Evolutionary conservation across 306 rosid species (phyloP), one percentile per base, ranked within the genome.

Genomic region (Quillaja saponaria): DNA sequence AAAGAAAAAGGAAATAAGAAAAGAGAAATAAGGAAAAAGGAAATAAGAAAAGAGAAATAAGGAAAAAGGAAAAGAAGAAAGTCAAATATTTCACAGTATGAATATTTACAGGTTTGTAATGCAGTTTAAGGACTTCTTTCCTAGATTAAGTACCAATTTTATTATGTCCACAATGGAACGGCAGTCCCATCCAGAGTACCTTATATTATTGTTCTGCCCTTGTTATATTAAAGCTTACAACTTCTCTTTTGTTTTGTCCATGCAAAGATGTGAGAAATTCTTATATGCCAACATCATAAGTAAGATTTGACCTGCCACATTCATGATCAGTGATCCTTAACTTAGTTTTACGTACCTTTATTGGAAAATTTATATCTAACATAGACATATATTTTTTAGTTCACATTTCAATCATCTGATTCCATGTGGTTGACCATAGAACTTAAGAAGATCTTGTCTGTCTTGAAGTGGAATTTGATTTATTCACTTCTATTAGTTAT

Each of bases 381-480:
- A 25, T 25, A 1, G 31, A 25, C 31, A 25, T 4, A 25, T 2
- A 25, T 25, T 25, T 25, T 25, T 21, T 54, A 33, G 14, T 19
- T 12, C 8, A 54, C 11, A 25, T 54, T 54, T 54, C 16, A 33
- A 19, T 13, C 17, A 34, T 18, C 7, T 33, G 59, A 54, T 54
- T 6, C 41, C 21, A 33, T n/a, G 20, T n/a, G 20, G 39, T 33
- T 53, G 21, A 31, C 7, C 11, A 33, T 12, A 33, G 39, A 17
- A 7, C 4, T 13, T 7, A 20, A 9, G 34, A 28, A 51, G 31
- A 25, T 25, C 31, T 25, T 25, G 31, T 25, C 4, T 1, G 44
- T 63, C 39, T 19, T 34, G 34, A 21, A 17, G 16, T 57, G 25
- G 63, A 67, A 67, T 21, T 18, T 51, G 14, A 4, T 56, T 66